phyloP scores from a whole-genome alignment of 23 red algal genomes.

The Chondrus crispus region DNA sequence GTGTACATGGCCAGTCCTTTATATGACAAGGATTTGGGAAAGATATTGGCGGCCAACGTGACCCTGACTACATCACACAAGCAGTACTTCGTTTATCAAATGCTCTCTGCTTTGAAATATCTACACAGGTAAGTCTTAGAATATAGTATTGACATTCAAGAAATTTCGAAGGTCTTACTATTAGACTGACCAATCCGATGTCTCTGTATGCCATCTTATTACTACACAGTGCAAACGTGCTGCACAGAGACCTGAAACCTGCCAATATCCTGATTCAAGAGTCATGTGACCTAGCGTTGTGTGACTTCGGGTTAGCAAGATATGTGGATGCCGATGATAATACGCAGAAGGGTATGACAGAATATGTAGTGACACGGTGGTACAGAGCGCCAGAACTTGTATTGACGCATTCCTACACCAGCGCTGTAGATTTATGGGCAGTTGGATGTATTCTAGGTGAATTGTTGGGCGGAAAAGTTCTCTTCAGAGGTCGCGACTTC shows the following conservation, averaged over 20 bases:
- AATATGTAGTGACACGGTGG: constrained; percentile 89
- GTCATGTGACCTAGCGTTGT: constrained; percentile 66
- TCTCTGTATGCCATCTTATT: neutral
- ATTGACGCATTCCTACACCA: constrained; percentile 72
- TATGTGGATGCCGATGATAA: constrained; percentile 61
- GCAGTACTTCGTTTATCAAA: constrained; percentile 96
- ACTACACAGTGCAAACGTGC: constrained; percentile 61
- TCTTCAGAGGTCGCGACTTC: constrained; percentile 79
- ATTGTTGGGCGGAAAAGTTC: constrained; percentile 72
- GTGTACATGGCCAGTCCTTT: constrained; percentile 92
- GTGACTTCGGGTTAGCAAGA: constrained; percentile 90
- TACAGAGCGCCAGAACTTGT: constrained; percentile 91
- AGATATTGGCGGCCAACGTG: constrained; percentile 67
- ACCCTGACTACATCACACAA: constrained; percentile 70
- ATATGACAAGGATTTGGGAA: constrained; percentile 93
- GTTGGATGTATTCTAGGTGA: constrained; percentile 90
- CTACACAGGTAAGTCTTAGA: constrained; percentile 74
- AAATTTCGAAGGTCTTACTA: no score
- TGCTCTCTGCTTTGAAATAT: constrained; percentile 88
- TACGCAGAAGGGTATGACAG: constrained; percentile 58
- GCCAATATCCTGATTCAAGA: constrained; percentile 85
- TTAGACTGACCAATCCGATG: no score
- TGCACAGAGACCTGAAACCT: constrained; percentile 94
- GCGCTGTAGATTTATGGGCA: constrained; percentile 90
- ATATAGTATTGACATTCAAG: no score